Conservation (phyloP, 768 basidiomycete genomes). For the Botryobasidium botryosum region DNA sequence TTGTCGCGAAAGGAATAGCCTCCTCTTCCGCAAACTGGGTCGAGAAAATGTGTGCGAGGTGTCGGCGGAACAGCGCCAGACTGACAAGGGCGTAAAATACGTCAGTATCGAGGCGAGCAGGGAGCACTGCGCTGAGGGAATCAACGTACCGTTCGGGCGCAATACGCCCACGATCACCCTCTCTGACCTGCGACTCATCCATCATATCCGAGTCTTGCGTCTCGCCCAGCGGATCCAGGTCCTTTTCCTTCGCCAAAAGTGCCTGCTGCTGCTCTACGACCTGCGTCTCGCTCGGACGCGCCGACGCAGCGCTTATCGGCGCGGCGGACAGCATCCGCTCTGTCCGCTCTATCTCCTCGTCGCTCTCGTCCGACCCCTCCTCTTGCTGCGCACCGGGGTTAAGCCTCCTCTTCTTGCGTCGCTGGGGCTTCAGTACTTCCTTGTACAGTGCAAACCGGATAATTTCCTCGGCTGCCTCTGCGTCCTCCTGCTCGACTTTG, state of each 20-base stretch:
- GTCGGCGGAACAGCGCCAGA: conserved; percentile 61
- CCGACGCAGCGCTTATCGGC: neutral
- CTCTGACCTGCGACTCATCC: conserved; percentile 27
- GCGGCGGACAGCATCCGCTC: neutral
- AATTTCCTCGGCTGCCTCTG: conserved; percentile 81
- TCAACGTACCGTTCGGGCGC: conserved; percentile 40
- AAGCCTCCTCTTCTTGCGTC: conserved; percentile 74
- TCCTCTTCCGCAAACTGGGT: conserved; percentile 59
- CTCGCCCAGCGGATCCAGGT: conserved; percentile 12
- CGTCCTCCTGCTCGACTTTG: conserved; percentile 73
- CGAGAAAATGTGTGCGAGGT: conserved; percentile 55
- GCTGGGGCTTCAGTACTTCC: conserved; percentile 73
- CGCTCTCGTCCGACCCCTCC: conserved; percentile 35
- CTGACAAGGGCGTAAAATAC: conserved; percentile 24
- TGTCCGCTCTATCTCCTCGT: conserved; percentile 23
- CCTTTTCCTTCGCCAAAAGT: neutral
- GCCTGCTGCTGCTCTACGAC: neutral
- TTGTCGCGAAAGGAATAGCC: conserved; percentile 47
- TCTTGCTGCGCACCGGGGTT: conserved; percentile 44
- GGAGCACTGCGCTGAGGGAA: neutral
- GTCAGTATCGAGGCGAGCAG: neutral
- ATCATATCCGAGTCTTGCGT: conserved; percentile 13
- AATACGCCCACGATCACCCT: conserved; percentile 24
- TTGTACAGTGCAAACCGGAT: conserved; percentile 96
- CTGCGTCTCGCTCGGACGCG: neutral